Evolutionary conservation across 169 alveolate species (phyloP), one percentile per base, ranked within the genome.

Genomic region (Plasmodium coatneyi): DNA sequence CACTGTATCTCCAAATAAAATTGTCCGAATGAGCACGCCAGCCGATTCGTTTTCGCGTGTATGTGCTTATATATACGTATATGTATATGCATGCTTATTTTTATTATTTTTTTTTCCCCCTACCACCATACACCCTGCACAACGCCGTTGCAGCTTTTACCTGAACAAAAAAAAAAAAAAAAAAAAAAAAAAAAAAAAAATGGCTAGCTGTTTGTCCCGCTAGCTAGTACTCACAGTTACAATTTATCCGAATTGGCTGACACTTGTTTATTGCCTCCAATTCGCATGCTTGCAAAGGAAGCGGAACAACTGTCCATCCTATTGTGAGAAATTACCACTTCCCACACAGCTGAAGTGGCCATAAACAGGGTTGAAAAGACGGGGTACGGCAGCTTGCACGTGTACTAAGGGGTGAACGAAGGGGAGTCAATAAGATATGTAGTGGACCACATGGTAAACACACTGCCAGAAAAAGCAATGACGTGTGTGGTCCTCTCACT

Each of bases 341-440:
- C 98, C 98, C 98, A 97, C 25, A 97, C 97, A 16, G 97, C 86
- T 22, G 95, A 87, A 0, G 98, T 97, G 14, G 97, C 97, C 96
- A 96, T 96, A 89, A 96, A 96, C 71, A 97, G 76, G 19, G 97
- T 94, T 46, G 96, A 95, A 96, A 96, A 97, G 43, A 96, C 98
- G 32, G 98, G 98, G 90, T 87, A 97, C 7, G 98, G 98, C 39
- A 97, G 93, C 60, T 96, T 96, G 96, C 98, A 97, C 46, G 98
- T 97, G 91, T 97, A 97, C 98, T 96, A 60, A 34, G 72, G 3
- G 46, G 60, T 25, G 32, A 1, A 22, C 1, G 19, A 30, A 74
- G 52, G 46, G 83, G 25, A 32, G 34, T 9, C n/a, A 83, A 36
- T 25, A 32, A n/a, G 32, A 28, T 76, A 19, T 6, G 60, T 25